phyloP scores from a whole-genome alignment of 2,329 filamentous ascomycete genomes.

The Pyrenophora graminea region DNA sequence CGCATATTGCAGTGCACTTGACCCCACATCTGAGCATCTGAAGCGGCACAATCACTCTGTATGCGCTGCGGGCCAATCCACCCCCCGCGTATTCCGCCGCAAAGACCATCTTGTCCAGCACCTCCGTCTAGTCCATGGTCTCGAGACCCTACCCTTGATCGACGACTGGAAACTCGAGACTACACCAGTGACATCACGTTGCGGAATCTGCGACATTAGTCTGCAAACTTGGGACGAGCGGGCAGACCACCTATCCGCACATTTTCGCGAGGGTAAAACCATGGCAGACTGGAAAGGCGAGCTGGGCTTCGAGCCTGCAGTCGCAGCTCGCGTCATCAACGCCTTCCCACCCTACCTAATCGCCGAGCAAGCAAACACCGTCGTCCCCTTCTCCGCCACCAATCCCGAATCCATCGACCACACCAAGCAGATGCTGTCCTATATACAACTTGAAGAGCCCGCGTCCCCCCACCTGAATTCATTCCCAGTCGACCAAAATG shows the following conservation, averaged over 20 bases:
- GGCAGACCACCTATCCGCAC: constrained; percentile 54
- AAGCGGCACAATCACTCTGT: constrained; percentile 61
- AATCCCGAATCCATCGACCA: constrained; percentile 28
- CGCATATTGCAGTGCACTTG: constrained; percentile 59
- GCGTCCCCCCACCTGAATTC: not conserved
- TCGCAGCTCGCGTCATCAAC: constrained; percentile 50
- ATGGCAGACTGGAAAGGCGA: constrained; percentile 59
- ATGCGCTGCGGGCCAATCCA: constrained; percentile 65
- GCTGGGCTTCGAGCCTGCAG: constrained; percentile 52
- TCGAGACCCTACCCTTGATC: constrained; percentile 63
- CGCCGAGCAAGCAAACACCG: constrained; percentile 46
- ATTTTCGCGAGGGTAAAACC: constrained; percentile 55
- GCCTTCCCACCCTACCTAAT: constrained; percentile 54
- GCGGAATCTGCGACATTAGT: constrained; percentile 53
- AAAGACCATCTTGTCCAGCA: constrained; percentile 66
- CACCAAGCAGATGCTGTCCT: constrained; percentile 23
- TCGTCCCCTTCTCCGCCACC: constrained; percentile 51
- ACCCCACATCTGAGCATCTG: constrained; percentile 59
- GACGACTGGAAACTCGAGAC: constrained; percentile 63
- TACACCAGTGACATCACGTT: constrained; percentile 54
- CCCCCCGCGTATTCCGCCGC: constrained; percentile 63
- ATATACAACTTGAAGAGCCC: constrained; percentile 9
- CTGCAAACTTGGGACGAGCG: constrained; percentile 54
- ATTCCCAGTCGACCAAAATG: not conserved
- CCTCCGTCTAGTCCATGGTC: constrained; percentile 59